Conservation (phyloP, 208 protist species). For the Herpetomonas muscarum region DNA sequence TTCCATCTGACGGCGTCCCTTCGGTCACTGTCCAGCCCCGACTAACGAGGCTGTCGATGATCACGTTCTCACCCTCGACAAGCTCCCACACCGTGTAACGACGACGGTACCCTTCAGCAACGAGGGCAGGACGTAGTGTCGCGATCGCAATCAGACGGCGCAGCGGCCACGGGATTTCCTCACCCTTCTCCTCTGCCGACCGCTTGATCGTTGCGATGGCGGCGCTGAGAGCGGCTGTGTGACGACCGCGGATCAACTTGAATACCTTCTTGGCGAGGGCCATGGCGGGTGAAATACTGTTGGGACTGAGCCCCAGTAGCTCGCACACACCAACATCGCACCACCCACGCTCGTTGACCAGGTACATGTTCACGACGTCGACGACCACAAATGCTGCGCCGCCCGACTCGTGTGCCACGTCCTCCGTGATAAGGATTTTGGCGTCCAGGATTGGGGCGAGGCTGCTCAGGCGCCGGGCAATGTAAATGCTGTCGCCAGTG, state of each 20-base stretch:
- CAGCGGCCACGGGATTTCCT: conserved; percentile 27
- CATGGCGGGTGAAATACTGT: conserved; percentile 13
- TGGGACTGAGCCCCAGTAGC: conserved; percentile 18
- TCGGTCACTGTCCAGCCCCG: not conserved
- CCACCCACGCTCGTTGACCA: conserved; percentile 16
- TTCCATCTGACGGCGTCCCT: conserved; percentile 2
- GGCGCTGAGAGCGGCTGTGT: conserved; percentile 23
- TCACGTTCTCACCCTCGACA: conserved; percentile 35
- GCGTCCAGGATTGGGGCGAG: conserved; percentile 29
- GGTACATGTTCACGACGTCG: conserved; percentile 41
- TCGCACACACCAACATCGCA: conserved; percentile 30
- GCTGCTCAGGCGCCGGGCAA: conserved; percentile 23
- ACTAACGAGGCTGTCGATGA: conserved; percentile 10
- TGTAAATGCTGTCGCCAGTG: conserved; percentile 28
- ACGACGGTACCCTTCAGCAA: conserved; percentile 35
- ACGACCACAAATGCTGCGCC: conserved; percentile 30
- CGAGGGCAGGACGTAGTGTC: conserved; percentile 16
- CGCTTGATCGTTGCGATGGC: conserved; percentile 16
- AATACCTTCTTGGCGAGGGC: conserved; percentile 32
- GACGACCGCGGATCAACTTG: conserved; percentile 31
- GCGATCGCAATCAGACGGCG: conserved; percentile 21
- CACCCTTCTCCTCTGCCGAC: not conserved
- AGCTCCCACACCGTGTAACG: conserved; percentile 23
- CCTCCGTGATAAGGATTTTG: conserved; percentile 39
- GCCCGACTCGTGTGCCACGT: conserved; percentile 26